Evolutionary conservation across 2,329 filamentous ascomycete species (phyloP), one percentile per base, ranked within the genome.

Genomic region (Paracoccidioides lutzii): DNA sequence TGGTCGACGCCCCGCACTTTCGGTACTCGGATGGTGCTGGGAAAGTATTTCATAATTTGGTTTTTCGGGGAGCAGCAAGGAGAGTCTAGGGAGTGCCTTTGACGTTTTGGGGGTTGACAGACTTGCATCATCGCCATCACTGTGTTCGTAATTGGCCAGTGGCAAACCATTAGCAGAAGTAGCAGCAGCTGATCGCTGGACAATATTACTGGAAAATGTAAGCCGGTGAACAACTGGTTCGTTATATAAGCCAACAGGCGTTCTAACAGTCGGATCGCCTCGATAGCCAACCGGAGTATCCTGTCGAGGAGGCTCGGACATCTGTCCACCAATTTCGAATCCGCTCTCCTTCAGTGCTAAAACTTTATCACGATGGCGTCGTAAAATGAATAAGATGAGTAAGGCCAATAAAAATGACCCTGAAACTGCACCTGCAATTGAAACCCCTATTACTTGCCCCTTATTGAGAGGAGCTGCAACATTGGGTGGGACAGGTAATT

Each of bases 291-390:
- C 57, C 12, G 57, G 57, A 9, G 57, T 62, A 52, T 64, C 66
- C 54, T 55, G 61, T 30, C 64, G 64, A 41, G 60, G 59, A 14
- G 66, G 60, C 52, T 72, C 69, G 35, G 66, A 61, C 69, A 72
- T 71, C 9, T 61, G 55, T 1, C 69, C 71, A 32, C 70, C 71
- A 57, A 71, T 72, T 52, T 73, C 71, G 49, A 71, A 62, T 43
- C 69, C 59, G 5, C 58, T 61, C 30, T 67, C 58, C 38, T 62
- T 59, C 5, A 58, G 55, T 38, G 59, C 38, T n/a, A 60, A 57
- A 5, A 62, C 59, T 28, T 59, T 64, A 14, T 63, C 63, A 54
- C 62, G 65, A 53, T 65, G 62, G 57, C 60, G 65, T 37, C 65
- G 63, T 49, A 65, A 63, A 44, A 64, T 66, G 54, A 67, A 65